Evolutionary conservation across 2,329 filamentous ascomycete genomes (phyloP).

Genomic region (Pestalotiopsis sp.): DNA sequence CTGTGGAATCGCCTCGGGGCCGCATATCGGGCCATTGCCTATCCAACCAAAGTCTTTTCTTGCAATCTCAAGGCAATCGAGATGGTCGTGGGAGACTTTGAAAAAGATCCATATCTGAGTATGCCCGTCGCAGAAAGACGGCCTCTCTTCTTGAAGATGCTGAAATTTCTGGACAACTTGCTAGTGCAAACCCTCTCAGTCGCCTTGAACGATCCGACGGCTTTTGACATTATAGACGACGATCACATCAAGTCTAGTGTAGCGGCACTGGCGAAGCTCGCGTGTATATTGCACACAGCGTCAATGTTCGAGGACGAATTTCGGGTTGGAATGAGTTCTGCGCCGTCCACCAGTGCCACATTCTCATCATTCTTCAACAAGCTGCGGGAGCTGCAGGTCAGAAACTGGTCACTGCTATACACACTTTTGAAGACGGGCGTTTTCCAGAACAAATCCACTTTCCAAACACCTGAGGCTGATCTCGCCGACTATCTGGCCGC

Average conservation of each 20-base stretch:
- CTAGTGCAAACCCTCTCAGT: constrained; percentile 72
- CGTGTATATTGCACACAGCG: constrained; percentile 76
- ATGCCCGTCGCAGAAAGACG: constrained; percentile 67
- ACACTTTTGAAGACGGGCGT: constrained; percentile 76
- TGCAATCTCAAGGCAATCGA: constrained; percentile 87
- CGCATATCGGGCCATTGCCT: constrained; percentile 84
- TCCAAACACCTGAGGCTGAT: constrained; percentile 69
- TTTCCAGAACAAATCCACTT: constrained; percentile 64
- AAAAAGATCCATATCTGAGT: constrained; percentile 64
- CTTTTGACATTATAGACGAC: constrained; percentile 84
- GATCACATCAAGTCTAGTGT: constrained; percentile 76
- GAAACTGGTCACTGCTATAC: constrained; percentile 88
- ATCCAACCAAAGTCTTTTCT: constrained; percentile 84
- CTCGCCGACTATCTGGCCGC: constrained; percentile 78
- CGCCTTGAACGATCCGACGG: constrained; percentile 65
- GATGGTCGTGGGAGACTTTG: constrained; percentile 69
- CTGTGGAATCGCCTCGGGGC: constrained; percentile 91
- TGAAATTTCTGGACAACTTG: constrained; percentile 80
- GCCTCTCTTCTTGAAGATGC: constrained; percentile 70
- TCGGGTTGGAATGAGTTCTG: constrained; percentile 71
- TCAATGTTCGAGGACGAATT: constrained; percentile 84
- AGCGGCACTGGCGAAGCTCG: constrained; percentile 70
- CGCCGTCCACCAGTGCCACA: constrained; percentile 59
- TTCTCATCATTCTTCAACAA: constrained; percentile 65
- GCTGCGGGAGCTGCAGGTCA: constrained; percentile 84